Evolutionary conservation across 2,329 filamentous ascomycete genomes (phyloP), one percentile per base, ranked within the genome.

Genomic region (Parascedosporium putredinis): DNA sequence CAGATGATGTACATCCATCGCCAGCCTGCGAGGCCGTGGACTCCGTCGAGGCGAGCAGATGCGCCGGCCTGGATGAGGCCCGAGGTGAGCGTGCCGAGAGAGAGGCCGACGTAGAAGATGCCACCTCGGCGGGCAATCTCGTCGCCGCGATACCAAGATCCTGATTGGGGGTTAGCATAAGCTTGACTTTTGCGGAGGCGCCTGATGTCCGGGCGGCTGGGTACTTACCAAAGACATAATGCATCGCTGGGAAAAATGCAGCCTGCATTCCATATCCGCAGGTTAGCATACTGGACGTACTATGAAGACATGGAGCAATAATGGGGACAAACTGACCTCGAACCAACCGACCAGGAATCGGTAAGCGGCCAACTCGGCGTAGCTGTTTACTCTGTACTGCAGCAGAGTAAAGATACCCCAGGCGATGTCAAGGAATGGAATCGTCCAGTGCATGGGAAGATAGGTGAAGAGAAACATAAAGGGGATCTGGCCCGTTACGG

Each of bases 381-480:
- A 78, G 2, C 67, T 64, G 2, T 66, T 62, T 1, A 69, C 70
- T 4, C 75, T 70, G 49, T 72, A 78, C 51, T 79, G 75, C 3
- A 79, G 61, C 7, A 81, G 64, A 0, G 76, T 81, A 52, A 80
- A 75, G 14, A 79, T 59, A 0, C 75, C 75, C 77, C 77, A 81
- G 2, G 64, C 58, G 1, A 79, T 54, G 51, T 79, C 74, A 53
- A 78, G 63, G 7, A 67, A 64, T 0, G 76, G 76, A 5, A 78
- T 67, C 0, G 75, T 55, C 60, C 68, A 77, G 50, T 70, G 67
- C 60, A 79, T 72, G 1, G 73, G 64, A 5, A 65, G 50, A 14
- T 62, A 58, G 14, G 67, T 71, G 52, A 78, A 73, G 2, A 78
- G 59, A 52, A 74, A 75, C 53, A 72, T 65, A 55, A 76, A 76